Evolutionary conservation across 2,329 filamentous ascomycete genomes (phyloP).

Genomic region (Chrysoporthe cubensis): DNA sequence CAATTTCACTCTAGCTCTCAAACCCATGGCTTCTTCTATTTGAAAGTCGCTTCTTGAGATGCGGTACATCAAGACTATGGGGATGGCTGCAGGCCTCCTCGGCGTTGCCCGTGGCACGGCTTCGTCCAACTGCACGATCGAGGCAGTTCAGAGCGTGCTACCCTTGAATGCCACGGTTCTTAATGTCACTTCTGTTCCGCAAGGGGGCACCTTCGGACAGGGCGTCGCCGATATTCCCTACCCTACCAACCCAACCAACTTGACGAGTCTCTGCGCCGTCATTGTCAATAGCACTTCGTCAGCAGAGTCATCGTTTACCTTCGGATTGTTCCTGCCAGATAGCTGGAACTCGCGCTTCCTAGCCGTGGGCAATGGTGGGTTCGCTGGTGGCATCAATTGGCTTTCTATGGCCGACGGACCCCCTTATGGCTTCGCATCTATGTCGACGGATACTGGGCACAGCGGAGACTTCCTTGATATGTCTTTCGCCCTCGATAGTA

Average conservation of each 20-base stretch:
- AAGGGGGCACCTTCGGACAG: constrained; percentile 34
- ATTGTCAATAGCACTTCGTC: constrained; percentile 38
- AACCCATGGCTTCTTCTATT: too few relatives aligned
- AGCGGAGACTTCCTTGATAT: constrained; percentile 35
- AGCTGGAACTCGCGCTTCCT: constrained; percentile 40
- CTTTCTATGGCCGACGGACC: constrained; percentile 32
- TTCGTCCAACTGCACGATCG: constrained; percentile 5
- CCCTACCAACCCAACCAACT: constrained; percentile 34
- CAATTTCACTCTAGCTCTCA: too few relatives aligned
- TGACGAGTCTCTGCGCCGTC: constrained; percentile 41
- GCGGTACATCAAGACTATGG: not conserved
- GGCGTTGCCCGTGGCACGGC: not conserved
- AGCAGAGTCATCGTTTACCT: constrained; percentile 35
- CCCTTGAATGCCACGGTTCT: constrained; percentile 19
- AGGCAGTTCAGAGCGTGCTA: constrained; percentile 3
- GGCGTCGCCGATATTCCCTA: constrained; percentile 33
- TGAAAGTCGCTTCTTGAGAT: not conserved
- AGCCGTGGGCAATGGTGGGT: constrained; percentile 37
- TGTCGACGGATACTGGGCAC: constrained; percentile 48
- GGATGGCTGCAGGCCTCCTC: not conserved
- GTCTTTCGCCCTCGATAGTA: constrained; percentile 38
- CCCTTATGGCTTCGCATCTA: constrained; percentile 43
- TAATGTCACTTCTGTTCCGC: constrained; percentile 27
- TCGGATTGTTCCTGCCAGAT: constrained; percentile 40
- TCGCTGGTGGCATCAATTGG: constrained; percentile 36